Evolutionary conservation across 495 filamentous ascomycete genomes (phyloP).

Genomic region (Neurospora intermedia): DNA sequence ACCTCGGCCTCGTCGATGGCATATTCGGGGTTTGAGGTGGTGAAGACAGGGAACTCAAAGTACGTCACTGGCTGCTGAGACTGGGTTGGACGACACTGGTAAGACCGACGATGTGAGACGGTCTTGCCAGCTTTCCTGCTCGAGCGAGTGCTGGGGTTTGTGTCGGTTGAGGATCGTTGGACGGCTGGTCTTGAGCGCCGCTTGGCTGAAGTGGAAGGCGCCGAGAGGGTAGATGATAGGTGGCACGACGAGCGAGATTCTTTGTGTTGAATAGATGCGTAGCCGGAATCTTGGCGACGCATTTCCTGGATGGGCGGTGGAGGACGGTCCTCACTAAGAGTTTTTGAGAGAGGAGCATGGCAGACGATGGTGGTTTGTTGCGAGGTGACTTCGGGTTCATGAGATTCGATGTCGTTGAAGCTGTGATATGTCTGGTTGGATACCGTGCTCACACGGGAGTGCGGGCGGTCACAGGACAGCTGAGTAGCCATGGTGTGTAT

Average conservation of each 20-base stretch:
- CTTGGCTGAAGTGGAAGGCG: slow-evolving; percentile 19
- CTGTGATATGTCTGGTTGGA: slow-evolving; percentile 38
- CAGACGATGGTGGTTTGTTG: slow-evolving; percentile 4
- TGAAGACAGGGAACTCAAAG: slow-evolving; percentile 40
- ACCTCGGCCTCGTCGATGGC: slow-evolving; percentile 8
- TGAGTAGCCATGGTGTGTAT: slow-evolving; percentile 23
- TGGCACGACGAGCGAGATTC: slow-evolving; percentile 17
- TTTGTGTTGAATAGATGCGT: slow-evolving; percentile 29
- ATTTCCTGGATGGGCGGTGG: slow-evolving; percentile 21
- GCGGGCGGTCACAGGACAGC: slow-evolving; percentile 24
- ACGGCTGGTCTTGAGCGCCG: slow-evolving; percentile 22
- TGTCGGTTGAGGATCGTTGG: slow-evolving; percentile 22
- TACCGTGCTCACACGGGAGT: slow-evolving; percentile 30
- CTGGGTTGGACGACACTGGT: slow-evolving; percentile 5
- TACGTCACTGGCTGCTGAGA: slow-evolving; percentile 26
- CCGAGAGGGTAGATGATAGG: slow-evolving; percentile 12
- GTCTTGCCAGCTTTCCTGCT: slow-evolving; percentile 16
- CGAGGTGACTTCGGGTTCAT: slow-evolving; percentile 15
- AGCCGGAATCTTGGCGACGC: slow-evolving; percentile 39
- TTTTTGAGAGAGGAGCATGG: neutral
- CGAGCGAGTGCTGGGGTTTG: slow-evolving; percentile 18
- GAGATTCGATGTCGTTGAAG: slow-evolving; percentile 32
- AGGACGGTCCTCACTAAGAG: slow-evolving; percentile 7
- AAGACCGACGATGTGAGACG: slow-evolving; percentile 14
- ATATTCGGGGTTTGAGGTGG: slow-evolving; percentile 25